Evolutionary conservation across 768 basidiomycete species (phyloP), one percentile per base, ranked within the genome.

Genomic region (Melanogaster broomeanus): DNA sequence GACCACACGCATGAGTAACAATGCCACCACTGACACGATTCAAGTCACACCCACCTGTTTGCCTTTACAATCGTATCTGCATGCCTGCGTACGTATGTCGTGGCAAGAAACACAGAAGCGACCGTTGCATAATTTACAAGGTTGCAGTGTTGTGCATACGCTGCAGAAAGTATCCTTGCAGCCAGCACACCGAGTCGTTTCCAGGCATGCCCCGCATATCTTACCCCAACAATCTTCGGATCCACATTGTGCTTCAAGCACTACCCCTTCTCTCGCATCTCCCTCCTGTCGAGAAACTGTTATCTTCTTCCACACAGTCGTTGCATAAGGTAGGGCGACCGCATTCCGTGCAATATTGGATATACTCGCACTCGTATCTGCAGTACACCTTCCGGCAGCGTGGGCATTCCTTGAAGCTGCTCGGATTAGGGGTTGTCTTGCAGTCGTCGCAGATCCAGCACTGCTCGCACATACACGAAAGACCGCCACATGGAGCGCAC

Each of bases 371-470:
- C 3, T 40, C 41, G 19, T 54, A 28, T 19, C 38, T 15, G 49
- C 63, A 65, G 37, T 47, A 66, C 40, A 39, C 41, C 45, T 40
- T 43, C 30, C 1, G 49, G 55, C 66, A 66, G 27, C 25, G 61
- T 18, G 55, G 51, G 10, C 64, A 68, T 1, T 18, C 18, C 30
- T 52, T 52, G 52, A 59, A 47, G 38, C 57, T 42, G 27, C 46
- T 46, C 2, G 40, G 39, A 33, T 22, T 43, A 9, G 51, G 15
- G 27, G 52, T 48, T 2, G 40, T 12, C 42, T 43, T 48, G 54
- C 64, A 66, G 42, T 63, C 59, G 30, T 66, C 62, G 45, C 63
- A 65, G 9, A 55, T 35, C 63, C 64, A 61, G 42, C 48, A 53
- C 19, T 45, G 44, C 34, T 53, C 40, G 55, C 64, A 65, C 2